Evolutionary conservation across 495 filamentous ascomycete genomes (phyloP).

Genomic region (Aspergillus coremiiformis): DNA sequence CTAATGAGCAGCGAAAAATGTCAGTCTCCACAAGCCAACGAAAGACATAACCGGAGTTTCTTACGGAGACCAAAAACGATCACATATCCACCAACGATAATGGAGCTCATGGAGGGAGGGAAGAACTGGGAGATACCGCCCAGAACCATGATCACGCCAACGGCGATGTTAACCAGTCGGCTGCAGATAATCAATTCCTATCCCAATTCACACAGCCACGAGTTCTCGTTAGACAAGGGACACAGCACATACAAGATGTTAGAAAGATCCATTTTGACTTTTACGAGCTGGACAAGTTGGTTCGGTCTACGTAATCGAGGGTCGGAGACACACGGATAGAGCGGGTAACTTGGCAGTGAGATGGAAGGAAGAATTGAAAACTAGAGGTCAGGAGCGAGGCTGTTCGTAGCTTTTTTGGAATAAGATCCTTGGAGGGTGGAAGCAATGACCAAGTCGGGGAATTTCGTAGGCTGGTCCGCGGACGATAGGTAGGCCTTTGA

Average conservation of each 20-base stretch:
- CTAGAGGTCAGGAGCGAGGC: not conserved
- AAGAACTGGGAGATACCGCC: conserved; percentile 89
- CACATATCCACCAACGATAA: conserved; percentile 78
- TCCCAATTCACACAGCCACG: not conserved
- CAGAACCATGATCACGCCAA: conserved; percentile 80
- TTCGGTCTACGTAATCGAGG: not conserved
- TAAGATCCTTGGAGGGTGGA: not conserved
- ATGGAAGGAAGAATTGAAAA: not conserved
- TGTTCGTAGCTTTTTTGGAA: not conserved
- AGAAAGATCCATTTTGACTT: conserved; percentile 46
- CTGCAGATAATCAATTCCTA: conserved; percentile 37
- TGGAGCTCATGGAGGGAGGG: conserved; percentile 32
- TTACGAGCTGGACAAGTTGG: not conserved
- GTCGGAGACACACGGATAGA: not conserved
- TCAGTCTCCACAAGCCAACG: conserved; percentile 3
- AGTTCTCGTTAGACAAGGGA: not conserved
- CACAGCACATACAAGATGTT: conserved; percentile 48
- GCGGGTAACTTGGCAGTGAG: not conserved
- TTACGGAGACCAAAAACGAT: conserved; percentile 84
- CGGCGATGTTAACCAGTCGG: conserved; percentile 87
- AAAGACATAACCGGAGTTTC: conserved; percentile 14
- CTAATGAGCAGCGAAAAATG: conserved; percentile 15
- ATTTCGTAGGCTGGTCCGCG: conserved; percentile 3
- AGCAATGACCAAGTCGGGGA: not conserved
- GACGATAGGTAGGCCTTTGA: not conserved